Conservation (phyloP, 305 asterid genomes). For the Fraxinus baroniana region DNA sequence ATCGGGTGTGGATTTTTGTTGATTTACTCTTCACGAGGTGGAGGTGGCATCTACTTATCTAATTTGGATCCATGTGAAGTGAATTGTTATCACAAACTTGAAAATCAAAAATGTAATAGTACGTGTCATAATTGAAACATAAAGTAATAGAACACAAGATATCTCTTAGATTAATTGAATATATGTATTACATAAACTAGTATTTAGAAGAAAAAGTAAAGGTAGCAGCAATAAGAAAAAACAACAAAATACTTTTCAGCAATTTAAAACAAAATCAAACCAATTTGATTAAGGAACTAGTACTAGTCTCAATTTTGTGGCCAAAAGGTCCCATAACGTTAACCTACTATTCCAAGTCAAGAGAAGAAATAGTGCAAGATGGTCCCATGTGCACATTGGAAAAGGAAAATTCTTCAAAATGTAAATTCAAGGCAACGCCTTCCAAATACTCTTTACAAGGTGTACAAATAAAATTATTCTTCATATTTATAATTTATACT, state of each 20-base stretch:
- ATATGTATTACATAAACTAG: not conserved
- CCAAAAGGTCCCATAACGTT: not conserved
- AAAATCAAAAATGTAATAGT: no score
- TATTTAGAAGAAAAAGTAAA: not conserved
- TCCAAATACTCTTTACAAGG: not conserved
- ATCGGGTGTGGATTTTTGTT: no score
- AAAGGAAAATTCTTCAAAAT: not conserved
- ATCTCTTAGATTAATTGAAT: not conserved
- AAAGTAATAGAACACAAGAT: not conserved
- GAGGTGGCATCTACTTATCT: no score
- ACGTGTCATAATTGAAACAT: not conserved
- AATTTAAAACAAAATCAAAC: not conserved
- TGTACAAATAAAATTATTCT: not conserved
- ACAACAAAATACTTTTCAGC: not conserved
- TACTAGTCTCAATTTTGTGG: not conserved
- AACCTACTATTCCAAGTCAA: not conserved
- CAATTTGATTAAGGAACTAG: not conserved
- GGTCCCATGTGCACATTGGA: not conserved
- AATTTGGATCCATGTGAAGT: no score
- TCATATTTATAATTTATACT: not conserved
- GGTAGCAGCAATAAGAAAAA: not conserved
- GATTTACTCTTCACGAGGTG: no score
- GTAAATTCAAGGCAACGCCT: not conserved
- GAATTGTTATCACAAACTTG: not conserved
- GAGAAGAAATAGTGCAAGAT: not conserved